Evolutionary conservation across 2,329 filamentous ascomycete genomes (phyloP).

Genomic region (Hypoxylon rubiginosum): DNA sequence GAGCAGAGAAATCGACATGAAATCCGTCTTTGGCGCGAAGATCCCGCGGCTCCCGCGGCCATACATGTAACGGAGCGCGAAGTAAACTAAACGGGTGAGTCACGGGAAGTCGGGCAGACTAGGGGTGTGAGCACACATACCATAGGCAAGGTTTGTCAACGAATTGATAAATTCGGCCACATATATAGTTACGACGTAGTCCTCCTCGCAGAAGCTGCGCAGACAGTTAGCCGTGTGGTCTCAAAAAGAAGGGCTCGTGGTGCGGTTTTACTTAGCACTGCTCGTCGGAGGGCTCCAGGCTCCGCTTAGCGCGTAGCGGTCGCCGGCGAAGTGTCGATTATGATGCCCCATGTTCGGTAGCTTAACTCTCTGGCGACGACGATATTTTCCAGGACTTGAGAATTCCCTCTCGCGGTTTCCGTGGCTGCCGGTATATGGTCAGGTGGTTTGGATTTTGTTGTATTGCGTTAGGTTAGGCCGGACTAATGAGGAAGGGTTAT

Average conservation of each 20-base stretch:
- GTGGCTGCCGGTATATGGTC: neutral
- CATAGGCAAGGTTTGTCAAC: neutral
- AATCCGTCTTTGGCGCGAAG: neutral
- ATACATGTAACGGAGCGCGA: neutral
- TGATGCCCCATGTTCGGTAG: neutral
- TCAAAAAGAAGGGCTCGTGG: neutral
- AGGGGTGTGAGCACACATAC: neutral
- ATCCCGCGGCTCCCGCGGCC: neutral
- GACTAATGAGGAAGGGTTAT: neutral
- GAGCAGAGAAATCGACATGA: slow-evolving; percentile 1
- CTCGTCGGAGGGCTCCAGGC: neutral
- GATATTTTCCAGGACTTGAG: neutral
- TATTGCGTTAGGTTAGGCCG: neutral
- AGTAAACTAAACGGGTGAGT: neutral
- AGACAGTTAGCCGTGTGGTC: neutral
- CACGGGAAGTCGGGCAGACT: neutral
- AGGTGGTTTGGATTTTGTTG: neutral
- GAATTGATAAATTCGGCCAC: neutral
- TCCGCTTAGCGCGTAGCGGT: neutral
- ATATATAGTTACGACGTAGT: neutral
- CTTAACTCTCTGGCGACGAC: neutral
- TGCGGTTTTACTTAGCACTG: neutral
- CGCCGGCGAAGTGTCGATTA: slow-evolving; percentile 1
- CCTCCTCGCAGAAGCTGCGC: neutral
- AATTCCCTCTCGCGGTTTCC: neutral